A percentile compares a stretch with the other conserved stretches of the same genome.
These are phyloP conservation scores for Hydnomerulius pinastri DNA, from an alignment of 768 basidiomycete species.

Conservation along the genomic window DNA sequence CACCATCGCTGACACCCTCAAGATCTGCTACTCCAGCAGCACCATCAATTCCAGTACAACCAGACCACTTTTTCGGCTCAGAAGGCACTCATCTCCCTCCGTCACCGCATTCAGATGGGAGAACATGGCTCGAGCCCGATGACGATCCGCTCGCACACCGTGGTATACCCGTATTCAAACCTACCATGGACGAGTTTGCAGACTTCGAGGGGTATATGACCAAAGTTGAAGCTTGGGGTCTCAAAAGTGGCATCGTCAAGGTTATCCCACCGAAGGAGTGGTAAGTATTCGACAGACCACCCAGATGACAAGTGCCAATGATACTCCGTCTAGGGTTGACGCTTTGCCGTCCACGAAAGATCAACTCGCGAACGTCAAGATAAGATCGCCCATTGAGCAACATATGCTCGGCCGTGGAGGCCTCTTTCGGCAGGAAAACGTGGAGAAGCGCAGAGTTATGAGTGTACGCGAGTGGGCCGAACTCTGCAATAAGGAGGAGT, in stretches of 20 bases:
- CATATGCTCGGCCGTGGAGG: constrained; percentile 86
- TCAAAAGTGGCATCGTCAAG: constrained; percentile 90
- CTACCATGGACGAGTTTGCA: constrained; percentile 86
- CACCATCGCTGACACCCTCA: constrained; percentile 39
- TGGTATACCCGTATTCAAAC: constrained; percentile 96
- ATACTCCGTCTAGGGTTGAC: constrained; percentile 54
- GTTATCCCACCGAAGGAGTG: constrained; percentile 95
- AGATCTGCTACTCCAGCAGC: constrained; percentile 48
- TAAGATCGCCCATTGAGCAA: constrained; percentile 92
- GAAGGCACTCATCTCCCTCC: constrained; percentile 48
- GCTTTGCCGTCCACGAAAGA: constrained; percentile 69
- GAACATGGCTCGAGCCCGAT: constrained; percentile 70
- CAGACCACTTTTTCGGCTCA: constrained; percentile 81
- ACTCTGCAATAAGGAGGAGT: constrained; percentile 69
- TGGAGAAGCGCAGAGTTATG: constrained; percentile 83
- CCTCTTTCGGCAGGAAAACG: constrained; percentile 86
- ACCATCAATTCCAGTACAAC: constrained; percentile 59
- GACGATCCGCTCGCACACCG: constrained; percentile 81
- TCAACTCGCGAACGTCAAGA: constrained; percentile 74
- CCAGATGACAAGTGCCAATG: constrained; percentile 14
- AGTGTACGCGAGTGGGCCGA: constrained; percentile 90
- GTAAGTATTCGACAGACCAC: constrained; percentile 45
- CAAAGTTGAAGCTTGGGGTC: constrained; percentile 87
- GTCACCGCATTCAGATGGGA: constrained; percentile 64
- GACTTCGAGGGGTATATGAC: constrained; percentile 93